Evolutionary conservation across 2,329 filamentous ascomycete species (phyloP).

Genomic region (Nothophaeocryptopus gaeumannii): DNA sequence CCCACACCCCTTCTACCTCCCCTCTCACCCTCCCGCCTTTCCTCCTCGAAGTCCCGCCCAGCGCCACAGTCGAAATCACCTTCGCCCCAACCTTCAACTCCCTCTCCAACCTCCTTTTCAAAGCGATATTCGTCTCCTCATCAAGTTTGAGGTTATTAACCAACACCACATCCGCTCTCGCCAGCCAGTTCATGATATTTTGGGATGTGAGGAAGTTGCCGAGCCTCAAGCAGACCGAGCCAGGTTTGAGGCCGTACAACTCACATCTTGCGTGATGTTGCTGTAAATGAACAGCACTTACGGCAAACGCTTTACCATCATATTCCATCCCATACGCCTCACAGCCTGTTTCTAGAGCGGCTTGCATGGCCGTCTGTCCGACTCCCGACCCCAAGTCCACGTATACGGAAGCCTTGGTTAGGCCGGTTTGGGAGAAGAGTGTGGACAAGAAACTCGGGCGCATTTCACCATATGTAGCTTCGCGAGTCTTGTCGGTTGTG

Average conservation of each 20-base stretch:
- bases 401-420: slow-evolving; percentile 79
- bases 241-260: slow-evolving; percentile 82
- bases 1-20: slow-evolving; percentile 68
- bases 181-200: slow-evolving; percentile 67
- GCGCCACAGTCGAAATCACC: slow-evolving; percentile 84
- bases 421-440: slow-evolving; percentile 70
- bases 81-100: slow-evolving; percentile 84
- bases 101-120: slow-evolving; percentile 75
- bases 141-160: slow-evolving; percentile 97
- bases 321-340: slow-evolving; percentile 93
- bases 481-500: slow-evolving; percentile 80
- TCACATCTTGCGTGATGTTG: slow-evolving; percentile 79
- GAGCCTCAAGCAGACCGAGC: slow-evolving; percentile 70
- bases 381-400: slow-evolving; percentile 92
- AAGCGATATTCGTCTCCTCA: slow-evolving; percentile 73
- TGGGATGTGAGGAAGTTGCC: slow-evolving; percentile 77
- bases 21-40: slow-evolving; percentile 41
- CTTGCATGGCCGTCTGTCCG: slow-evolving; percentile 90
- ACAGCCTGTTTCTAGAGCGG: slow-evolving; percentile 84
- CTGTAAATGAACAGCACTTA: slow-evolving; percentile 71
- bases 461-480: slow-evolving; percentile 90
- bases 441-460: slow-evolving; percentile 76
- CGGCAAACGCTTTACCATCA: slow-evolving; percentile 80
- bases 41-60: slow-evolving; percentile 76
- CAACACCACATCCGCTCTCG: slow-evolving; percentile 84